Conservation (phyloP, 2,329 filamentous ascomycete species). For the Chaetomium sp. region DNA sequence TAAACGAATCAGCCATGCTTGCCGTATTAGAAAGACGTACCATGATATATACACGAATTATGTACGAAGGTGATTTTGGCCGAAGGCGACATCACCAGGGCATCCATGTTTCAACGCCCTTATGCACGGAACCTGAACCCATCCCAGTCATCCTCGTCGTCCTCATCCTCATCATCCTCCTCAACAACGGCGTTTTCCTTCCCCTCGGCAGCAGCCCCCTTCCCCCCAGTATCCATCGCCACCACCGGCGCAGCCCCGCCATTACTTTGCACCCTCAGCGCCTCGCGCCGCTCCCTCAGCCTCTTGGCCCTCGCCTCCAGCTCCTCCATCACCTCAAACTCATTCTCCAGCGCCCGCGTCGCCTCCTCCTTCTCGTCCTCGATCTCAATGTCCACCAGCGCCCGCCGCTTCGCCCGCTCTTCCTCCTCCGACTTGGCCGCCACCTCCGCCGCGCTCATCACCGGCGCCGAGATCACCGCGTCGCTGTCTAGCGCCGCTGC, state of each 20-base stretch:
- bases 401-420: constrained; percentile 54
- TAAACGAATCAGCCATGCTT: background rate
- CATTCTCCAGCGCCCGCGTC: constrained; percentile 69
- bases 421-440: constrained; percentile 55
- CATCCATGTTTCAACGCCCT: background rate
- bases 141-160: constrained; percentile 60
- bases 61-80: constrained; percentile 13
- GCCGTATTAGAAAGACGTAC: constrained; percentile 15
- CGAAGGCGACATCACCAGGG: background rate
- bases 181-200: constrained; percentile 39
- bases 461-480: constrained; percentile 69
- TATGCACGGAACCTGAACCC: constrained; percentile 55
- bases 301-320: constrained; percentile 70
- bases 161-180: constrained; percentile 49
- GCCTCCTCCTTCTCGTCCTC: constrained; percentile 77
- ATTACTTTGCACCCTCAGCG: constrained; percentile 48
- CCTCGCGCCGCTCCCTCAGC: constrained; percentile 71
- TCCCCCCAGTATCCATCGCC: constrained; percentile 35
- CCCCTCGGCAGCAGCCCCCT: constrained; percentile 32
- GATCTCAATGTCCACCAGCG: constrained; percentile 56
- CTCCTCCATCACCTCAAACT: constrained; percentile 82
- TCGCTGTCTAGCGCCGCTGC: constrained; percentile 40
- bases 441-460: constrained; percentile 65
- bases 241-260: constrained; percentile 25
- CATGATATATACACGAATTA: constrained; percentile 19